Conservation (phyloP, 192 early-diverging fungal species). For the Diversispora epigaea region DNA sequence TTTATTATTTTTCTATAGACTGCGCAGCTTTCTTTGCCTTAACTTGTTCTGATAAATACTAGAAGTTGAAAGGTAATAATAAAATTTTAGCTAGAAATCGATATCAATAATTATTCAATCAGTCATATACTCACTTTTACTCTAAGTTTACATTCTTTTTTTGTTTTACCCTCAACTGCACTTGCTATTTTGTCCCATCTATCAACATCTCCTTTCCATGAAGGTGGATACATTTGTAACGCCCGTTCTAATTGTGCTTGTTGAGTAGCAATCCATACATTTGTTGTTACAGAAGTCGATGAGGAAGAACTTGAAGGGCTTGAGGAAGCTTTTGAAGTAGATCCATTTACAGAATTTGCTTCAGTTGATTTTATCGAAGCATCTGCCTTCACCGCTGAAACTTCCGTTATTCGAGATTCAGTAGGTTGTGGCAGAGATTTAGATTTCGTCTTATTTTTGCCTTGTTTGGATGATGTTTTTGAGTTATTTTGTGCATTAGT, state of each 20-base stretch:
- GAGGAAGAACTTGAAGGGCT: neutral
- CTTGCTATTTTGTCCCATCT: conserved; percentile 67
- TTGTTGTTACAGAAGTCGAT: conserved; percentile 28
- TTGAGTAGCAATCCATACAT: conserved; percentile 52
- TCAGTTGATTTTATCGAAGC: neutral
- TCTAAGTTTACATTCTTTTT: conserved; percentile 64
- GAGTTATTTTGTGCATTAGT: too few relatives aligned
- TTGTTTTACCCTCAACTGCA: conserved; percentile 55
- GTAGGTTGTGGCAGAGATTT: too few relatives aligned
- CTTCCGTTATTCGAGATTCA: too few relatives aligned
- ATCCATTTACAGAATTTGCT: neutral
- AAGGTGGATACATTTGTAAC: conserved; percentile 57
- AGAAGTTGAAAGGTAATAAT: neutral
- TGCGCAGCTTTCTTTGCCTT: conserved; percentile 46
- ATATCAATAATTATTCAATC: neutral
- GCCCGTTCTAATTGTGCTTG: conserved; percentile 58
- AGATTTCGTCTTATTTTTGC: too few relatives aligned
- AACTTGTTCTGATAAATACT: conserved; percentile 50
- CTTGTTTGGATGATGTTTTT: too few relatives aligned
- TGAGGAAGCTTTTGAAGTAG: neutral
- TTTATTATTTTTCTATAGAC: neutral
- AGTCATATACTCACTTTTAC: conserved; percentile 49
- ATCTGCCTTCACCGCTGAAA: too few relatives aligned
- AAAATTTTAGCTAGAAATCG: neutral
- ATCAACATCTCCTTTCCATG: conserved; percentile 56